Base-by-base conservation (phyloP, 306 rosid genomes). In the Neltuma alba region DNA sequence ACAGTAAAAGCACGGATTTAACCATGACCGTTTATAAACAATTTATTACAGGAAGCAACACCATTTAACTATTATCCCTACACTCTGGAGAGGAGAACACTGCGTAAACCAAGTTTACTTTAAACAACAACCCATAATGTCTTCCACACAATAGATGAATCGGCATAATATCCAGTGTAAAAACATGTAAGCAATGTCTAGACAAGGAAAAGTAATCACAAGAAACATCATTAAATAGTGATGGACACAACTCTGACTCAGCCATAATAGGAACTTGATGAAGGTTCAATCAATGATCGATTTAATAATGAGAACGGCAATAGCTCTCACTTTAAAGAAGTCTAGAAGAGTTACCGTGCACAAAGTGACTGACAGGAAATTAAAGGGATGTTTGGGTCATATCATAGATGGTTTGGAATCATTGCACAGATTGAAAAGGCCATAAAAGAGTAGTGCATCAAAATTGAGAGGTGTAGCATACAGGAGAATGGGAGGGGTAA, bases 31-130 rank as follows among this genome's bases (percentile, higher is more conserved):
- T 71, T 55, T 42, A n/a, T 44, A 48, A 76, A 61, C 61, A 52
- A 75, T 74, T 27, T 74, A 57, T 73, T 38, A 67, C 81, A 78
- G 74, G 45, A 13, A 67, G 63, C 54, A 87, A 52, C 60, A 69
- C 68, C 60, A 68, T 65, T 76, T 62, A 79, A 70, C 55, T 75
- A 77, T 50, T 74, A 38, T 40, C 44, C 72, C 36, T 36, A 14
- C 18, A 57, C 50, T 37, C 23, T 36, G 79, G 57, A 40, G 79
- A 60, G 78, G 77, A 31, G 81, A 75, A 48, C 55, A 41, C 42
- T 21, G 75, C 55, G 70, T 70, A 74, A 40, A 54, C 28, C 36
- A 74, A 48, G 60, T 50, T 74, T 18, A 38, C 58, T 57, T 47
- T 21, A 58, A 58, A 54, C 21, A 42, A 44, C 76, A 68, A 78